Evolutionary conservation across 768 basidiomycete genomes (phyloP).

Genomic region (Sporobolomyces pararoseus): DNA sequence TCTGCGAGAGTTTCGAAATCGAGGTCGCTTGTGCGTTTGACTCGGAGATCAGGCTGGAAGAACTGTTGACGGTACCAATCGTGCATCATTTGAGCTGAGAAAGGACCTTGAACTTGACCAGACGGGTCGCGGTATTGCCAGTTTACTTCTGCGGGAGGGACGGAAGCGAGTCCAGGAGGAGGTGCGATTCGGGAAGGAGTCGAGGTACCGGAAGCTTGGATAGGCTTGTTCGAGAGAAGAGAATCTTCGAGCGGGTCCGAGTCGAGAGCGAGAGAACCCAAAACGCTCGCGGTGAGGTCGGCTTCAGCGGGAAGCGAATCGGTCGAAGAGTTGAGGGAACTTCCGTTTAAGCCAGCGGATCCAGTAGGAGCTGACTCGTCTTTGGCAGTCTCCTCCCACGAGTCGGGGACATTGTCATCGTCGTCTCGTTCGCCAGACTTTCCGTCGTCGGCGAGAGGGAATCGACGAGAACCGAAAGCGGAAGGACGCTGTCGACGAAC

Average conservation of each 20-base stretch:
- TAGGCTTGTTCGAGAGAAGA: constrained; percentile 23
- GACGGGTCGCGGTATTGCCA: constrained; percentile 46
- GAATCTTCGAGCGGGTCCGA: constrained; percentile 27
- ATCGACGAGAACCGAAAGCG: constrained; percentile 36
- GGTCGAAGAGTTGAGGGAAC: constrained; percentile 3
- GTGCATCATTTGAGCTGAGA: constrained; percentile 52
- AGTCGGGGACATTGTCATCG: constrained; percentile 16
- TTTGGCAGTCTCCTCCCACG: constrained; percentile 20
- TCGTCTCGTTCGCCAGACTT: not conserved
- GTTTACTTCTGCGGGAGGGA: constrained; percentile 18
- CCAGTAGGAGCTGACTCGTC: constrained; percentile 4
- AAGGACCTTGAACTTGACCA: constrained; percentile 48
- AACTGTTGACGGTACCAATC: constrained; percentile 53
- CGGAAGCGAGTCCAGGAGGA: constrained; percentile 21
- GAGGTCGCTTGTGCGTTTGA: constrained; percentile 46
- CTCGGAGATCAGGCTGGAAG: constrained; percentile 49
- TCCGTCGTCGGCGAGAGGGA: constrained; percentile 31
- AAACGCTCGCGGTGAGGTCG: constrained; percentile 32
- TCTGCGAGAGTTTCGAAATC: constrained; percentile 50
- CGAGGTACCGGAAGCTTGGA: not conserved
- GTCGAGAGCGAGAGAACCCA: constrained; percentile 41
- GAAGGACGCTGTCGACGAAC: constrained; percentile 25
- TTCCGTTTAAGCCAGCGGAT: constrained; percentile 17
- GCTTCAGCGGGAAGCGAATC: constrained; percentile 16
- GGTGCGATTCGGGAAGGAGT: constrained; percentile 12